Evolutionary conservation across 179 eudicot genomes (phyloP).

Genomic region (Heliamphora ciliata): DNA sequence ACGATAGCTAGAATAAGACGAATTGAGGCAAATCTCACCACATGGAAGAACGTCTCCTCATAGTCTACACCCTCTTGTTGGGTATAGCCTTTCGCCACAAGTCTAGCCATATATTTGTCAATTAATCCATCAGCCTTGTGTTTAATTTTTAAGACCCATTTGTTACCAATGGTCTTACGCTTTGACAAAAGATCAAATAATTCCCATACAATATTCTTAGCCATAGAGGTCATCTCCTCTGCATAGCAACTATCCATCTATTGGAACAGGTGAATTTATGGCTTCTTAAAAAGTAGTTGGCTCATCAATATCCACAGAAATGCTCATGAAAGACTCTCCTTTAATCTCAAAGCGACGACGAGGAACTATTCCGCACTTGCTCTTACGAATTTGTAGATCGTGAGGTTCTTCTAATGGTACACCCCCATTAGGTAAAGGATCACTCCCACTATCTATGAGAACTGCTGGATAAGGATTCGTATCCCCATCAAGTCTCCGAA

Average conservation of each 20-base stretch:
- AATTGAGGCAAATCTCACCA: no score
- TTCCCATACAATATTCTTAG: not conserved
- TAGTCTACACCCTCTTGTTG: no score
- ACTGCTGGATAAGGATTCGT: no score
- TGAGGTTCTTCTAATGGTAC: not conserved
- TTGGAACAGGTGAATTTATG: not conserved
- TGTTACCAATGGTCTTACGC: not conserved
- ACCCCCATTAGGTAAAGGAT: no score
- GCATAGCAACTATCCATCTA: not conserved
- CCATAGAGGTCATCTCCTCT: not conserved
- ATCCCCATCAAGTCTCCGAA: no score
- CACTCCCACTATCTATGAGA: no score
- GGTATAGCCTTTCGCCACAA: no score
- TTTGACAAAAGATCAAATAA: not conserved
- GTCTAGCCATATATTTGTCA: no score
- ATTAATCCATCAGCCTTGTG: no score
- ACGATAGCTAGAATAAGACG: no score
- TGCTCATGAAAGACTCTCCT: not conserved
- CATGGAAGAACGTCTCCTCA: not conserved
- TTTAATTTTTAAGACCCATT: not conserved
- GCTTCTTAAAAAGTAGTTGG: not conserved
- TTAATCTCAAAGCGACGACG: not conserved
- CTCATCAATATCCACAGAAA: not conserved
- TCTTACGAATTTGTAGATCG: not conserved
- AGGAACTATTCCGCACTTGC: not conserved